Evolutionary conservation across 352 stramenopile species (phyloP).

Genomic region (Pythium phragmitis): DNA sequence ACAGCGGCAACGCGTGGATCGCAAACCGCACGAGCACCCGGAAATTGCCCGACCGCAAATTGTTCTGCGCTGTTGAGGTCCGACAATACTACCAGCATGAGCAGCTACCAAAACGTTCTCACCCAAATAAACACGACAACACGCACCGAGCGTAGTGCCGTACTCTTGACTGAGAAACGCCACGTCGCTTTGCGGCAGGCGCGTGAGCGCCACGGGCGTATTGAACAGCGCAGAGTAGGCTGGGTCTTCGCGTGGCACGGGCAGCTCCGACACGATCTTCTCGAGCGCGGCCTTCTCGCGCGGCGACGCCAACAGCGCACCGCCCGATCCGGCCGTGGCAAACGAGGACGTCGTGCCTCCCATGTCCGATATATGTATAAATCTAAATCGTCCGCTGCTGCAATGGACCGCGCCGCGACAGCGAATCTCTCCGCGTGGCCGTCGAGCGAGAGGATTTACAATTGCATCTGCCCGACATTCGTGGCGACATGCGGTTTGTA

Average conservation of each 20-base stretch:
- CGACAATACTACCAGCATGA: too few species aligned
- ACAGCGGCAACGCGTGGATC: constrained; percentile 53
- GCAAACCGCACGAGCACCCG: constrained; percentile 63
- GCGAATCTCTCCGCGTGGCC: constrained; percentile 5
- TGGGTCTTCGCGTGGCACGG: constrained; percentile 47
- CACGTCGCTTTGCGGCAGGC: constrained; percentile 58
- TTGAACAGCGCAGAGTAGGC: constrained; percentile 55
- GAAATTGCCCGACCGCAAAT: constrained; percentile 70
- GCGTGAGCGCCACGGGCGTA: constrained; percentile 37
- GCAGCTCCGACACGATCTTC: constrained; percentile 60
- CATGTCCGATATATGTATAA: constrained; percentile 26
- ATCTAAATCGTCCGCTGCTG: too few species aligned
- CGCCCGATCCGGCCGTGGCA: constrained; percentile 21
- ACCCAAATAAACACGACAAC: not conserved
- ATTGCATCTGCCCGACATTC: constrained; percentile 3
- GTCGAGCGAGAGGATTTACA: too few species aligned
- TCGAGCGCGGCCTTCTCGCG: constrained; percentile 64
- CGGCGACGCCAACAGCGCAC: constrained; percentile 45
- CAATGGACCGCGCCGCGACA: not conserved
- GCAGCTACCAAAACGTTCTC: too few species aligned
- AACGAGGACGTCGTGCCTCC: constrained; percentile 42
- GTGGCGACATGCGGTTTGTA: constrained; percentile 12
- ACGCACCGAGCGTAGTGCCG: constrained; percentile 54
- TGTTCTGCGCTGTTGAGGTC: constrained; percentile 52
- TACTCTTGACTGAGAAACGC: constrained; percentile 63